Evolutionary conservation across 805 yeast species (phyloP), one percentile per base, ranked within the genome.

Genomic region (Wickerhamiella vanderwaltii): DNA sequence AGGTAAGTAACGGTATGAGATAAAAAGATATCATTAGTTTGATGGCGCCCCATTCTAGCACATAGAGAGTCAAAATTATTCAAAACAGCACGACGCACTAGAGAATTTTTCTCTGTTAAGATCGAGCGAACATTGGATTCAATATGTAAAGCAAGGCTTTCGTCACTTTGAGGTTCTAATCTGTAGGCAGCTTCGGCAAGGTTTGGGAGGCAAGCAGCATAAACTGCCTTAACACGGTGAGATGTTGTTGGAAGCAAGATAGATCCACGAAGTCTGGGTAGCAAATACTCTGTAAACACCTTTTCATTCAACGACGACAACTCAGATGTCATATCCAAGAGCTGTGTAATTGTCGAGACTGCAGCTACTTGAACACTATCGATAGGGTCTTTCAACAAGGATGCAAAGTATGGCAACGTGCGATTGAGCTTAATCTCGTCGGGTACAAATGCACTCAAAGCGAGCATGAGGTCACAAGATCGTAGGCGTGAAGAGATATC

Each of bases 1-100:
- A 91, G 62, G 54, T 86, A 91, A 0, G 97, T 87, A 33, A 91
- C 87, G 43, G 87, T 64, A 63, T 91, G 97, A 34, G 95, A 86
- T 35, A 91, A 61, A 17, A 91, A 76, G 30, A 91, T 66, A 56
- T 91, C 97, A 54, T 83, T 87, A 0, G 95, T 80, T 50, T 77
- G 82, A 42, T 84, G 94, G 43, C 79, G 75, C 0, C 95, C 95
- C 55, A 91, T 77, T 45, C 80, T 81, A 7, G 77, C 67, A 51
- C 95, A 84, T 3, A 91, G 58, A 0, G 86, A 82, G 6, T 80
- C 63, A n/a, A 87, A 78, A 46, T 82, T 75, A 32, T 69, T 62
- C 35, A 91, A 63, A 6, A 91, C 60, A 0, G 91, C 69, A 29
- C 82, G 70, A 45, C 80, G 75, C 0, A 87, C 94, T 38, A 66